phyloP scores from a whole-genome alignment of 345 rosid species.

The Leavenworthia alabamica region DNA sequence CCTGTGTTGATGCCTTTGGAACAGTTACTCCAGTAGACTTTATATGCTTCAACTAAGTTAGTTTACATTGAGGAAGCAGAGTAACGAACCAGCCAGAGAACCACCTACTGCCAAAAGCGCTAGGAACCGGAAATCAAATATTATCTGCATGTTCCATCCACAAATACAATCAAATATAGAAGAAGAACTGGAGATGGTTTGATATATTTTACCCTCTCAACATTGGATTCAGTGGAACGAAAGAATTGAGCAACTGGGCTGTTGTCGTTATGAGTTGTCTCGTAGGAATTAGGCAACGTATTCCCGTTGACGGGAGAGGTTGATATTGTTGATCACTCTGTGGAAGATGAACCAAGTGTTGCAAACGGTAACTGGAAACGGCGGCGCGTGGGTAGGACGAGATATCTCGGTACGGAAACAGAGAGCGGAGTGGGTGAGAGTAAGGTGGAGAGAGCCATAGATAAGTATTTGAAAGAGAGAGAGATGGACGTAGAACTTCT shows the following conservation, averaged over 20 bases:
- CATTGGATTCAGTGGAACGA: slow-evolving; percentile 59
- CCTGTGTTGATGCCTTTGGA: slow-evolving; percentile 75
- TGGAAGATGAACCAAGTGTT: slow-evolving; percentile 41
- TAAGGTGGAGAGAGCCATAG: slow-evolving; percentile 48
- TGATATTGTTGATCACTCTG: slow-evolving; percentile 38
- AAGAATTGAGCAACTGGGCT: slow-evolving; percentile 36
- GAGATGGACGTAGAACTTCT: not conserved
- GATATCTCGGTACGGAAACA: slow-evolving; percentile 19
- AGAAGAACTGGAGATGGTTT: not conserved
- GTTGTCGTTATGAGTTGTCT: not conserved
- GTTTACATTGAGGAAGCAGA: slow-evolving; percentile 90
- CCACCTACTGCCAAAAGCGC: slow-evolving; percentile 80
- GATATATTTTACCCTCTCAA: slow-evolving; percentile 52
- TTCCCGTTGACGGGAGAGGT: slow-evolving; percentile 20
- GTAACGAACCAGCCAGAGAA: slow-evolving; percentile 76
- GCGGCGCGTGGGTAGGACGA: slow-evolving; percentile 21
- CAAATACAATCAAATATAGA: not conserved
- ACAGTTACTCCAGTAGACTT: slow-evolving; percentile 77
- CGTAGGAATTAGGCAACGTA: slow-evolving; percentile 11
- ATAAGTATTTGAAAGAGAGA: not conserved
- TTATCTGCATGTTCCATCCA: slow-evolving; percentile 47
- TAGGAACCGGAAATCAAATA: slow-evolving; percentile 85
- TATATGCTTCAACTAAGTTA: slow-evolving; percentile 59
- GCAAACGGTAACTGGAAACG: slow-evolving; percentile 26
- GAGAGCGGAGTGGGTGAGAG: slow-evolving; percentile 41